Base-by-base conservation (phyloP, 352 stramenopile genomes). In the Phytopythium boreale region DNA sequence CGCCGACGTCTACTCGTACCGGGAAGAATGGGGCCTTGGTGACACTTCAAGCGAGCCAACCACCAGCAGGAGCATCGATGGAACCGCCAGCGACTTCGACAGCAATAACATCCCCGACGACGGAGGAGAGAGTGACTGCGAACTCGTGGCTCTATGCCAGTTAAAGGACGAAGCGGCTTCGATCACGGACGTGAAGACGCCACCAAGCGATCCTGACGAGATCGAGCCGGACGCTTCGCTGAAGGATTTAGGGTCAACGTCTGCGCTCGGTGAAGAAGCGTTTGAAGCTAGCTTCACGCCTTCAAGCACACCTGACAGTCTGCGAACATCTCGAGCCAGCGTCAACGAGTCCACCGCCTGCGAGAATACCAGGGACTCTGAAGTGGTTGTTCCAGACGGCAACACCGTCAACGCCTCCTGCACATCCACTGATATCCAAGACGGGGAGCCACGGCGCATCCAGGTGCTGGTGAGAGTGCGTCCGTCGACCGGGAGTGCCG, bases 391-490 rank as follows among this genome's bases (percentile, higher is more conserved):
- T 29, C n/a, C 44, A 10, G 20, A 51, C 8, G 8, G 19, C n/a
- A 29, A 10, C 2, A 27, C 12, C 6, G 3, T 1, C 24, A 27
- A 8, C 24, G 24, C 10, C 14, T 4, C 22, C 26, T 19, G 43
- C n/a, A 52, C n/a, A 10, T 31, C 27, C 6, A 8, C 49, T 20
- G 49, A 37, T n/a, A 15, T 26, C 15, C 49, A 56, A 22, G 47
- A 56, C 7, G 24, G 34, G 2, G 61, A 58, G 4, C 61, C 71
- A 36, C 67, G 59, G 44, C 69, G 64, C 47, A 89, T 92, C 20
- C 79, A 89, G 72, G 83, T 93, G 20, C 69, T 89, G 56, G 75
- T 93, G 50, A 79, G 85, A n/a, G 78, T 93, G n/a, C 81, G 85
- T 27, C 85, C 83, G 15, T 46, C 29, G 36, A 66, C 50, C 52